Percentiles rank a stretch among this genome's conserved stretches.
These are phyloP conservation scores for Hypomontagnella monticulosa DNA, from an alignment of 495 filamentous ascomycete genomes.

Conservation along the genomic window DNA sequence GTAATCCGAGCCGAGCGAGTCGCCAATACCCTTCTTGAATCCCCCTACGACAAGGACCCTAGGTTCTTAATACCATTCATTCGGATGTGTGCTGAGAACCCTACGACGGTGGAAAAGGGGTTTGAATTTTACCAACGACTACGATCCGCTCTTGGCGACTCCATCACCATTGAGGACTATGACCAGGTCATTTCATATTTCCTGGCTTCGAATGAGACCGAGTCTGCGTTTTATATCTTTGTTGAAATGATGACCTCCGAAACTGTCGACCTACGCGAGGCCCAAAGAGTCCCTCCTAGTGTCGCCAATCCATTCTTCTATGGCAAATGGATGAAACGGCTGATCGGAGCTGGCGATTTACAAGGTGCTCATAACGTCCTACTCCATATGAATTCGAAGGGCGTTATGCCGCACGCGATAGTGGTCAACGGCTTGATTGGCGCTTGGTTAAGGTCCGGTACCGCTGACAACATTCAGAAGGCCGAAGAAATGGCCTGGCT, in stretches of 20 bases:
- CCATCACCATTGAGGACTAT: conserved; percentile 79
- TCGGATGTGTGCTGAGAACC: conserved; percentile 51
- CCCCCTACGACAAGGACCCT: conserved; percentile 57
- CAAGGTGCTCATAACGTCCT: conserved; percentile 74
- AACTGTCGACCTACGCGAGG: conserved; percentile 52
- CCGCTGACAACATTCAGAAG: conserved; percentile 60
- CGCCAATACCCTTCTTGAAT: conserved; percentile 65
- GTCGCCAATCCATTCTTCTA: conserved; percentile 83
- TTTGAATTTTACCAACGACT: conserved; percentile 75
- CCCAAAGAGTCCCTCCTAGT: conserved; percentile 63
- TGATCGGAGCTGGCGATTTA: conserved; percentile 76
- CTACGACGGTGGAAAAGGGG: conserved; percentile 58
- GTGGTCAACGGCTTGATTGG: conserved; percentile 81
- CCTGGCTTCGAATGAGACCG: conserved; percentile 64
- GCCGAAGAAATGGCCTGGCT: conserved; percentile 78
- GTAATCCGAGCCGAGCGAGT: conserved; percentile 71
- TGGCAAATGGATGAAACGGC: conserved; percentile 82
- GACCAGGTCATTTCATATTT: conserved; percentile 72
- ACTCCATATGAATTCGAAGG: conserved; percentile 71
- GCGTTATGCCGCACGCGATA: conserved; percentile 69
- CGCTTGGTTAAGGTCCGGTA: conserved; percentile 73
- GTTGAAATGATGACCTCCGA: conserved; percentile 85
- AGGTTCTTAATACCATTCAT: conserved; percentile 76
- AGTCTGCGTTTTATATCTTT: conserved; percentile 76
- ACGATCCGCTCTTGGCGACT: conserved; percentile 63